Conservation (phyloP, 805 yeast species). For the Candida easanensis region DNA sequence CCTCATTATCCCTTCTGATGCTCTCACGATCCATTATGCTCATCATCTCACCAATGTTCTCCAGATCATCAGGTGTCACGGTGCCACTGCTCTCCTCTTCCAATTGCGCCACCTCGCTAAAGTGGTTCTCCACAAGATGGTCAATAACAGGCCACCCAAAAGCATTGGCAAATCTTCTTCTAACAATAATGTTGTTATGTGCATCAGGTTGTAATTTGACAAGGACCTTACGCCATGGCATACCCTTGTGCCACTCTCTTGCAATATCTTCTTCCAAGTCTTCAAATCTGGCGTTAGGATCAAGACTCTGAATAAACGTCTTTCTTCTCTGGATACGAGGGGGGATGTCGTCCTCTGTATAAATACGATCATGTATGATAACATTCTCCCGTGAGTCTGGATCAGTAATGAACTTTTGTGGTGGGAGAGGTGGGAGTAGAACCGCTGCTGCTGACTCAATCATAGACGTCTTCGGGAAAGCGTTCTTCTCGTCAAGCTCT, state of each 20-base stretch:
- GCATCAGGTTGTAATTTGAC: conserved; percentile 72
- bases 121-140: conserved; percentile 64
- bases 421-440: conserved; percentile 69
- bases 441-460: conserved; percentile 67
- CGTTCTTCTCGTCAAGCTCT: conserved; percentile 15
- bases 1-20: conserved; percentile 11
- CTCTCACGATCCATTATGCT: conserved; percentile 15
- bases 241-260: conserved; percentile 62
- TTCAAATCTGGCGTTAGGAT: conserved; percentile 40
- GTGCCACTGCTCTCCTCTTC: not conserved
- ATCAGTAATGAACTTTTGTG: conserved; percentile 55
- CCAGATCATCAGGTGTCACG: conserved; percentile 11
- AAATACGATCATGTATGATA: conserved; percentile 68
- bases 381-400: conserved; percentile 57
- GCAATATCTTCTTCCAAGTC: conserved; percentile 66
- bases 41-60: conserved; percentile 10
- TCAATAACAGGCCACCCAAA: conserved; percentile 84
- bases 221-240: conserved; percentile 70
- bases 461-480: conserved; percentile 63
- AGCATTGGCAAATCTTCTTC: conserved; percentile 73
- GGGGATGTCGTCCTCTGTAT: conserved; percentile 51
- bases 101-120: conserved; percentile 25
- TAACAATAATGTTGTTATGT: conserved; percentile 69
- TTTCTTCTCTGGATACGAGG: conserved; percentile 13
- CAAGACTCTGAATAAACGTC: conserved; percentile 29